Evolutionary conservation across 1,139 yeast species (phyloP).

Genomic region (Petasospora fabianii): DNA sequence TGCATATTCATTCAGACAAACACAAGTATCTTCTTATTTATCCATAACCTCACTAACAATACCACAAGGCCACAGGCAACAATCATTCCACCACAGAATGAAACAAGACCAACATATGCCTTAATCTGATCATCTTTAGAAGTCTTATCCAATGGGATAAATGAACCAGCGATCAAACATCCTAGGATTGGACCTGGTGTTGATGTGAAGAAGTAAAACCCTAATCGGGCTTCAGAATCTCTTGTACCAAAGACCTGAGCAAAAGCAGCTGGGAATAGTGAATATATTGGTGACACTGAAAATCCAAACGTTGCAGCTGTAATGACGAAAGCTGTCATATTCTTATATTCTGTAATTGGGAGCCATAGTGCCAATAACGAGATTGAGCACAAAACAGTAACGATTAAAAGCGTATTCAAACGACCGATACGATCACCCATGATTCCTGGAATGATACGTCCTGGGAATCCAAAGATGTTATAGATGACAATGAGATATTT

Average conservation of each 20-base stretch:
- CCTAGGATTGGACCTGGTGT: constrained; percentile 20
- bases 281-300: constrained; percentile 16
- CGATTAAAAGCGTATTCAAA: constrained; percentile 11
- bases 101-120: constrained; percentile 12
- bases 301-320: constrained; percentile 19
- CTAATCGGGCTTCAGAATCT: constrained; percentile 18
- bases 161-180: constrained; percentile 19
- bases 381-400: constrained; percentile 3
- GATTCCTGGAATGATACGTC: constrained; percentile 20
- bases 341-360: constrained; percentile 9
- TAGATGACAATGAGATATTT: constrained; percentile 17
- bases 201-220: constrained; percentile 6
- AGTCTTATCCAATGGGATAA: constrained; percentile 14
- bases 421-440: constrained; percentile 20
- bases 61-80: constrained; percentile 9
- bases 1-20: constrained; percentile 17
- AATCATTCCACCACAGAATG: constrained; percentile 18
- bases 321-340: constrained; percentile 9
- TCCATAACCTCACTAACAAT: constrained; percentile 12
- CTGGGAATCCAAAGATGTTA: constrained; percentile 21
- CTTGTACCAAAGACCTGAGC: constrained; percentile 18
- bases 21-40: constrained; percentile 10
- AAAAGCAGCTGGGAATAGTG: constrained; percentile 20
- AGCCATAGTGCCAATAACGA: constrained; percentile 17
- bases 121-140: constrained; percentile 3